Evolutionary conservation across 1,284 basidiomycete genomes (phyloP).

Genomic region (Pseudozyma hubeiensis): DNA sequence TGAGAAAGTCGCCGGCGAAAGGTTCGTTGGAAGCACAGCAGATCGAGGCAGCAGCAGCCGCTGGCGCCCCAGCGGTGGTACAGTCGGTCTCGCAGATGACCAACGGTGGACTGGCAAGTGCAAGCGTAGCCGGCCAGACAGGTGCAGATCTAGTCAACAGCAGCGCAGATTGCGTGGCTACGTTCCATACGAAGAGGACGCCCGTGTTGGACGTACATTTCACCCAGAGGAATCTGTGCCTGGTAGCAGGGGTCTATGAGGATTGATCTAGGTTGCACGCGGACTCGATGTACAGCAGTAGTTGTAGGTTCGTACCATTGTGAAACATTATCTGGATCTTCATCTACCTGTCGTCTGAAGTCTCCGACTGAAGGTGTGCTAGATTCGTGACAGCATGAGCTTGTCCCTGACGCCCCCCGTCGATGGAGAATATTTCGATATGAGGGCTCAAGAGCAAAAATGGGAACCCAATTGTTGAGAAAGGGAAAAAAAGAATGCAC

Average conservation of each 20-base stretch:
- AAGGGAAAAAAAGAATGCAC: constrained; percentile 6
- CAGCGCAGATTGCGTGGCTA: constrained; percentile 82
- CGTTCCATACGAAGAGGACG: constrained; percentile 94
- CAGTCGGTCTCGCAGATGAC: not conserved
- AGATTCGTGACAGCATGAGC: no score
- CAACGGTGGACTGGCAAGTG: constrained; percentile 9
- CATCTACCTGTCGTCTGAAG: no score
- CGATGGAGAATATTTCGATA: no score
- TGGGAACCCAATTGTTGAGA: not conserved
- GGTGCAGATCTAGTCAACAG: constrained; percentile 23
- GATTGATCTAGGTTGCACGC: constrained; percentile 10
- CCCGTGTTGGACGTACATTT: constrained; percentile 92
- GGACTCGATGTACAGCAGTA: no score
- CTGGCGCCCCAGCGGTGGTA: not conserved
- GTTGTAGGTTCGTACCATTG: no score
- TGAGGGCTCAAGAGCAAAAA: not conserved
- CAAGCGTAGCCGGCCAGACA: constrained; percentile 9
- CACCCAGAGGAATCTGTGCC: constrained; percentile 90
- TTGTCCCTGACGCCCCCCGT: no score
- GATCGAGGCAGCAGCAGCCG: constrained; percentile 8
- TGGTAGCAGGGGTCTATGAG: constrained; percentile 78
- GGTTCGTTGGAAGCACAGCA: constrained; percentile 38
- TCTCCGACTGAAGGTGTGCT: no score
- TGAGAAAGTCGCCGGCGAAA: constrained; percentile 13
- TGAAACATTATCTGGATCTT: no score